Evolutionary conservation across 805 yeast genomes (phyloP), one percentile per base, ranked within the genome.

Genomic region (Schwanniomyces polymorphus): DNA sequence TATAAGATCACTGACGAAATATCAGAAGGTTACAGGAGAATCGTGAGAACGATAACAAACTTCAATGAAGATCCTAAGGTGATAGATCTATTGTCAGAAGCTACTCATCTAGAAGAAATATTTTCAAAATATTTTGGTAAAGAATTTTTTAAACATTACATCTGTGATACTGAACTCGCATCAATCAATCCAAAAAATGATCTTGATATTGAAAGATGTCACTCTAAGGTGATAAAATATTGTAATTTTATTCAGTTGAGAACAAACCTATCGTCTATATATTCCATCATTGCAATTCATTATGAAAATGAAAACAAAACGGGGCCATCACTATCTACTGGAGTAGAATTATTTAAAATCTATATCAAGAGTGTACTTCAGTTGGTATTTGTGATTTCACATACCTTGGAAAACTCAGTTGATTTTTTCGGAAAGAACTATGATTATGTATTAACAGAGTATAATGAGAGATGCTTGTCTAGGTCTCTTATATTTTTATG

Each of bases 321-420:
- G 5, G 27, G 27, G n/a, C 62, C 67, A 4, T 63, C 72, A 5
- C 66, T 69, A 59, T 59, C 54, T 40, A 70, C 76, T 0, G 77
- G 75, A 1, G 64, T 70, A 8, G 78, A 72, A 49, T 56, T 73
- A 7, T 73, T 70, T 53, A 72, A 72, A 49, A 69, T 72, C 27
- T 71, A 70, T 50, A 62, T 68, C 39, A 67, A 69, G 35, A 63
- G 71, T 47, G 76, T 70, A 43, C 66, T 72, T 5, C 77, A 72
- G 50, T 59, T 72, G 47, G 70, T 70, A 12, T 73, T 68, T 54
- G 70, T 73, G 41, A 72, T 72, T 70, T 64, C 74, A 5, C 72
- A 67, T 54, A 76, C 67, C 3, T 60, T 72, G 41, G 78, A 73
- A 47, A 68, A 72, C 47, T 65, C 73, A 23, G 74, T 65, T 7